Evolutionary conservation across 2,329 filamentous ascomycete genomes (phyloP), one percentile per base, ranked within the genome.

Genomic region (Gaeumannomyces tritici): DNA sequence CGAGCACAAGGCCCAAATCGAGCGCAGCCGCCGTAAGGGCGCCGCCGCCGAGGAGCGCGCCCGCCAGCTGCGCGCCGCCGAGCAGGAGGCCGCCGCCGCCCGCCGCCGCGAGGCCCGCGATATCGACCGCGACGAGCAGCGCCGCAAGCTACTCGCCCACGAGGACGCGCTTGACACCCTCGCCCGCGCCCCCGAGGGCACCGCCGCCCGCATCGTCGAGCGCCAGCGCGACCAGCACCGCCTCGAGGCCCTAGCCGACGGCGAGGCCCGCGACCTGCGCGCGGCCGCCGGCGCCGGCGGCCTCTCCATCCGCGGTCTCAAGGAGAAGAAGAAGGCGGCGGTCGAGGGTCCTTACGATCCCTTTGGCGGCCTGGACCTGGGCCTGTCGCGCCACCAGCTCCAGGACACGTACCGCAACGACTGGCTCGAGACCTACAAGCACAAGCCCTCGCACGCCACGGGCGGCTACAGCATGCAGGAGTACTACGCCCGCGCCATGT

Each of bases 391-490:
- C 68, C 93, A 91, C 70, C 78, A 82, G 12, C 70, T 96, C 51
- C 83, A 87, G 66, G 81, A 84, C 60, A 77, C 81, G 55, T 96
- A 97, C 73, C 83, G 87, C 55, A 91, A 90, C 71, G 83, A 88
- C 58, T 91, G 87, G 80, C 78, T 96, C 61, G 86, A 89, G 57
- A 79, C 79, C 28, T 83, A 87, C 35, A 83, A 87, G 63, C 83
- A 83, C 55, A 88, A 93, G 70, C 76, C 82, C 2, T 80, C 83
- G 57, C 86, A 89, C 70, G 77, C 83, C 61, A 90, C 90, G 21
- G 93, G 92, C 35, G 96, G 95, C 0, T 98, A 96, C 75, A 87
- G 88, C 69, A 79, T 93, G 56, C 79, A 83, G 42, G 92, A 96
- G 71, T 98, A 95, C 71, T 90, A 91, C 69, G 81, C 86, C 9